phyloP scores from a whole-genome alignment of 1,139 yeast genomes.

The Geotrichum australiense region DNA sequence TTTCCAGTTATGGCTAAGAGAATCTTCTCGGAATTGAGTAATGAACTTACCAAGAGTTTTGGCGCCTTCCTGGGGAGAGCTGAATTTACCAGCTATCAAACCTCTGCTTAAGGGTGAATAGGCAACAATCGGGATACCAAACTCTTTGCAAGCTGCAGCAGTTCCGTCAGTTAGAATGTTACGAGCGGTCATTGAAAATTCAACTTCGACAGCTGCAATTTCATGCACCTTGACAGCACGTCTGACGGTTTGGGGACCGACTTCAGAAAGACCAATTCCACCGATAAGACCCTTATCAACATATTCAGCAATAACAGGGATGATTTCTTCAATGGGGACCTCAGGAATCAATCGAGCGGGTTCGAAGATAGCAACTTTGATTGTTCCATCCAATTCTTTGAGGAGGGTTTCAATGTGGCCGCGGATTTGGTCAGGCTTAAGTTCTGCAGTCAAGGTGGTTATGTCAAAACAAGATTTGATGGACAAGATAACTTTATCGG shows the following conservation, averaged over 20 bases:
- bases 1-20: slow-evolving; percentile 44
- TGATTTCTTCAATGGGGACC: slow-evolving; percentile 34
- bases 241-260: slow-evolving; percentile 49
- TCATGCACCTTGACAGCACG: slow-evolving; percentile 49
- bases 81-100: slow-evolving; percentile 63
- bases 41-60: slow-evolving; percentile 74
- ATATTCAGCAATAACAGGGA: slow-evolving; percentile 27
- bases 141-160: slow-evolving; percentile 46
- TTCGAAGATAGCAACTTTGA: slow-evolving; percentile 48
- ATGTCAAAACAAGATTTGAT: slow-evolving; percentile 57
- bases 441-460: slow-evolving; percentile 40
- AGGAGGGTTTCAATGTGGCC: slow-evolving; percentile 47
- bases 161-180: slow-evolving; percentile 57
- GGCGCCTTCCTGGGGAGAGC: slow-evolving; percentile 94
- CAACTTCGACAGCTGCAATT: slow-evolving; percentile 66
- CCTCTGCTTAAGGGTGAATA: slow-evolving; percentile 86
- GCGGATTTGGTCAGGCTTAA: slow-evolving; percentile 43
- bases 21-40: slow-evolving; percentile 56
- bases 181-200: slow-evolving; percentile 59
- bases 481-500: slow-evolving; percentile 48
- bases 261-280: slow-evolving; percentile 66
- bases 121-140: slow-evolving; percentile 60
- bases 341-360: slow-evolving; percentile 58
- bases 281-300: slow-evolving; percentile 40
- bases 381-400: slow-evolving; percentile 39